phyloP scores from a whole-genome alignment of 768 basidiomycete genomes.

The Ramaria rubella region DNA sequence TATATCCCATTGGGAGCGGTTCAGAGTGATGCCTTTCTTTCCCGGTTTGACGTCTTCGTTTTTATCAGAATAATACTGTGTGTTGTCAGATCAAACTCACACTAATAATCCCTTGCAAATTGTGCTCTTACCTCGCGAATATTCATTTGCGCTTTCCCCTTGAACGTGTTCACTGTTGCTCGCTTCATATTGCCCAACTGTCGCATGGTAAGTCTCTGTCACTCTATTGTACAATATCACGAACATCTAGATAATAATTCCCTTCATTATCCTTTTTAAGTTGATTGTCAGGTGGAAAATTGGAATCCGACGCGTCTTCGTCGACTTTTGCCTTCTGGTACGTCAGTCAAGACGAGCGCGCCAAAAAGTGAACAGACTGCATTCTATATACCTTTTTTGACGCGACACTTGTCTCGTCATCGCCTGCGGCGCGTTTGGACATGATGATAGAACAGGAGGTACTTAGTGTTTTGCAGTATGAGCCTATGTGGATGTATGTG shows the following conservation, averaged over 20 bases:
- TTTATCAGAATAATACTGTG: conserved; percentile 8
- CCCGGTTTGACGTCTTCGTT: conserved; percentile 7
- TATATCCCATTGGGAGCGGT: conserved; percentile 2
- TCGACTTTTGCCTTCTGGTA: not conserved
- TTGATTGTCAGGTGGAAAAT: not conserved
- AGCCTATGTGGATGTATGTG: not conserved
- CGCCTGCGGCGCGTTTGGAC: conserved; percentile 9
- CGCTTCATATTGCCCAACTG: conserved; percentile 7
- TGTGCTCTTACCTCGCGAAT: conserved; percentile 1
- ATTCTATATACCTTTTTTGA: conserved; percentile 6
- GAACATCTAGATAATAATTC: conserved; percentile 2
- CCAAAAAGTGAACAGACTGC: not conserved
- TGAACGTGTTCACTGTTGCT: conserved; percentile 3
- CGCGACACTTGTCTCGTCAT: not conserved
- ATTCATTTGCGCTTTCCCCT: conserved; percentile 1
- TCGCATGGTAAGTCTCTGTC: not conserved
- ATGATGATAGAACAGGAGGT: not conserved
- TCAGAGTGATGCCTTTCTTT: conserved; percentile 9
- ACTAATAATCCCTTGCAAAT: not conserved
- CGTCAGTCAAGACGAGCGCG: not conserved
- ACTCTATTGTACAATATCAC: not conserved
- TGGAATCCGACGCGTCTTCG: not conserved
- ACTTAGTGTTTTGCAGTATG: not conserved
- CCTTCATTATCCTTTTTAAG: conserved; percentile 6
- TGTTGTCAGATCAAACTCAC: not conserved